Conservation (phyloP, 768 basidiomycete genomes). For the Dictyophora rubrovolvata region DNA sequence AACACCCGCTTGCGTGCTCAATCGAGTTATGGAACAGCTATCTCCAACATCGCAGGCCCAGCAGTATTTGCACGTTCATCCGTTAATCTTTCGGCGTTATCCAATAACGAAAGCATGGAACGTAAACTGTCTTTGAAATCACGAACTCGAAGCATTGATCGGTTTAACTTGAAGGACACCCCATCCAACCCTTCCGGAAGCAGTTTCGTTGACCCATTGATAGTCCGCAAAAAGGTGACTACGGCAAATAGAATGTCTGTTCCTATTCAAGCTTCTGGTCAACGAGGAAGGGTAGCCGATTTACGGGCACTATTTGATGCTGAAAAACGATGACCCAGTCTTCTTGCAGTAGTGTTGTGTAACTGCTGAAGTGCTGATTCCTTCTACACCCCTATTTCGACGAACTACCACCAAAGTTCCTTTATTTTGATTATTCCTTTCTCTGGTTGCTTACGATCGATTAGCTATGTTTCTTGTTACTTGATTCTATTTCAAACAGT, state of each 20-base stretch:
- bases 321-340: slow-evolving; percentile 11
- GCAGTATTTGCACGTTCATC: not conserved
- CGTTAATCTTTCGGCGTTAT: not conserved
- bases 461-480: no score
- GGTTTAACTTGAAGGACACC: slow-evolving; percentile 14
- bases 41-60: not conserved
- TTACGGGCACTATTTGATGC: slow-evolving; percentile 77
- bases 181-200: slow-evolving; percentile 20
- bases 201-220: slow-evolving; percentile 71
- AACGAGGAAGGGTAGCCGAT: slow-evolving; percentile 56
- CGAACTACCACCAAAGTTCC: no score
- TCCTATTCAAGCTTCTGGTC: slow-evolving; percentile 23
- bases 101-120: not conserved
- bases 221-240: slow-evolving; percentile 54
- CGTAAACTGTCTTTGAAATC: not conserved
- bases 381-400: no score
- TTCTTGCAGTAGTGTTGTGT: no score
- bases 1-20: slow-evolving; percentile 11
- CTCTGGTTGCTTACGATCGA: no score
- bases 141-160: slow-evolving; percentile 31
- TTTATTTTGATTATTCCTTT: no score
- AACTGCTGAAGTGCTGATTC: no score
- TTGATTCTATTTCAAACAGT: no score
- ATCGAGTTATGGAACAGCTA: slow-evolving; percentile 11
- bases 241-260: slow-evolving; percentile 33